Conservation (phyloP, 2,329 filamentous ascomycete species). For the Biscogniauxia marginata region DNA sequence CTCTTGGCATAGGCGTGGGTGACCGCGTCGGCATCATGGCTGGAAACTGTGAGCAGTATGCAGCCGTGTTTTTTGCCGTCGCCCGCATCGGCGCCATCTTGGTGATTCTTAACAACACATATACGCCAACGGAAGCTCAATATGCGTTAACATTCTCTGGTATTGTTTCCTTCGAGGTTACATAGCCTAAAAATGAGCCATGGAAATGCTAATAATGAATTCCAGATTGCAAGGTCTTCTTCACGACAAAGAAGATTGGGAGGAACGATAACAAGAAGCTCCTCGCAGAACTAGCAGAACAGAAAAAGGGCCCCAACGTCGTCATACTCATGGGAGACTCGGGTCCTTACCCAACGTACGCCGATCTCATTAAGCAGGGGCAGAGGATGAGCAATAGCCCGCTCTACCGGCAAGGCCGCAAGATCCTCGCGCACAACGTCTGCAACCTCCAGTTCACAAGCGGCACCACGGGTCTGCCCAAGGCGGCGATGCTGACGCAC, state of each 20-base stretch:
- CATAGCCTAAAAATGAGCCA: too few species aligned
- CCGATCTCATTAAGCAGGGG: slow-evolving; percentile 54
- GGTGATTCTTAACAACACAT: slow-evolving; percentile 81
- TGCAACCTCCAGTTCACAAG: slow-evolving; percentile 75
- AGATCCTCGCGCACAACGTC: slow-evolving; percentile 63
- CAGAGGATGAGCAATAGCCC: slow-evolving; percentile 46
- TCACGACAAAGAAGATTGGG: slow-evolving; percentile 69
- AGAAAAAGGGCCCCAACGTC: slow-evolving; percentile 48
- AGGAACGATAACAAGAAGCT: slow-evolving; percentile 61
- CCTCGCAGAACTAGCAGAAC: slow-evolving; percentile 50
- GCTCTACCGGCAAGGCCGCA: slow-evolving; percentile 52
- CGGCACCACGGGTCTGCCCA: slow-evolving; percentile 71
- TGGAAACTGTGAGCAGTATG: slow-evolving; percentile 78
- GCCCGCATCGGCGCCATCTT: slow-evolving; percentile 66
- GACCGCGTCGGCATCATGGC: slow-evolving; percentile 76
- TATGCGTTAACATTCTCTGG: slow-evolving; percentile 70
- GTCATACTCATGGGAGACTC: slow-evolving; percentile 59
- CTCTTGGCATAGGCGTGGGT: slow-evolving; percentile 64
- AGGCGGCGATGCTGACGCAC: slow-evolving; percentile 73
- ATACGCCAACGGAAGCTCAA: slow-evolving; percentile 70
- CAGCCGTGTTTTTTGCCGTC: slow-evolving; percentile 71
- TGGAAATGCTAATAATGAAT: neutral
- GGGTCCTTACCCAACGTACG: slow-evolving; percentile 58
- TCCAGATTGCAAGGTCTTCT: slow-evolving; percentile 69
- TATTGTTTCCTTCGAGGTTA: slow-evolving; percentile 35